A percentile compares a stretch with the other conserved stretches of the same genome.
These are phyloP conservation scores for Zoysia matrella DNA, from an alignment of 202 grass and related monocot genomes.

Conservation along the genomic window DNA sequence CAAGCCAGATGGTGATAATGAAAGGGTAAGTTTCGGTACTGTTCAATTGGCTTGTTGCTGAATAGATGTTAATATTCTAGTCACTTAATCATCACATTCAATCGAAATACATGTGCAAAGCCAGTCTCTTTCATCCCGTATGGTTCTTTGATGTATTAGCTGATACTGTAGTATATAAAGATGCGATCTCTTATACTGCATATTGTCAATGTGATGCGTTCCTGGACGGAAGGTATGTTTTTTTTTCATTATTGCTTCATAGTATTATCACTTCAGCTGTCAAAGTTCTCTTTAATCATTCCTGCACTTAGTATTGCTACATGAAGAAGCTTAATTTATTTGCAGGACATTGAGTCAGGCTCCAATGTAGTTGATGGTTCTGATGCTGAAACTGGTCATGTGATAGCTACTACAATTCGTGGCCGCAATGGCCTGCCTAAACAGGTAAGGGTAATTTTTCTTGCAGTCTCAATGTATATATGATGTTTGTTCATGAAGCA, in stretches of 20 bases:
- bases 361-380: constrained; percentile 60
- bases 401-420: constrained; percentile 70
- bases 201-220: constrained; percentile 6
- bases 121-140: not conserved
- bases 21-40: constrained; percentile 61
- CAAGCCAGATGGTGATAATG: constrained; percentile 61
- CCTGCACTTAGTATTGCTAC: constrained; percentile 30
- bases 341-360: constrained; percentile 67
- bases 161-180: not conserved
- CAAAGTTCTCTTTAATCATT: not conserved
- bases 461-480: constrained; percentile 20
- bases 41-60: constrained; percentile 20
- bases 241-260: not conserved
- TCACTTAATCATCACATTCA: constrained; percentile 8
- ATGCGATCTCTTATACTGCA: not conserved
- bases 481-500: not conserved
- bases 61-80: constrained; percentile 17
- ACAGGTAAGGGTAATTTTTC: constrained; percentile 53
- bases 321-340: constrained; percentile 31
- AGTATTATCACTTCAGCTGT: not conserved
- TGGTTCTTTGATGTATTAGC: constrained; percentile 18
- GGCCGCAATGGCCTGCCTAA: constrained; percentile 80
- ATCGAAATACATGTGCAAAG: constrained; percentile 7
- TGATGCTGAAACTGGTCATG: constrained; percentile 62
- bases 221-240: constrained; percentile 11